phyloP scores from a whole-genome alignment of 2,329 filamentous ascomycete genomes.

The Fusarium sp. region DNA sequence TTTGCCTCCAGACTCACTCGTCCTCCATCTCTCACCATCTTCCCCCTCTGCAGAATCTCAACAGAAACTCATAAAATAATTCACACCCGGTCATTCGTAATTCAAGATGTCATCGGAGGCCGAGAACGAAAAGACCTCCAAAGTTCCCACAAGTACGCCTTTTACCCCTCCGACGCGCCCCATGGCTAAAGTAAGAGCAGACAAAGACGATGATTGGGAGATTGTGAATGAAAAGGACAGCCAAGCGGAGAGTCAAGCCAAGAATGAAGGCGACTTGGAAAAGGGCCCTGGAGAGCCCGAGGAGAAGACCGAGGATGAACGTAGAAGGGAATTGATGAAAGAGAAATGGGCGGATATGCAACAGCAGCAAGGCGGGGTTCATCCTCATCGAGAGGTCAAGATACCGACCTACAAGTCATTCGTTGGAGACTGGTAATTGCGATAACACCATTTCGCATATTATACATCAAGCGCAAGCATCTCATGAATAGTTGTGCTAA shows the following conservation, averaged over 20 bases:
- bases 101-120: background rate
- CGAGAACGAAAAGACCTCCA: background rate
- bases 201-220: conserved; percentile 20
- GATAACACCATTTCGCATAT: fast-evolving
- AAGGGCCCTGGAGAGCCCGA: fast-evolving
- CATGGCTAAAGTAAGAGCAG: background rate
- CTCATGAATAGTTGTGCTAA: too few species aligned
- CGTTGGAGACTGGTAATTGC: background rate
- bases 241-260: too few species aligned
- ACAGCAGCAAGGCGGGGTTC: background rate
- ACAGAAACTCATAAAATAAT: fast-evolving
- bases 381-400: background rate
- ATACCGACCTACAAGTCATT: conserved; percentile 6
- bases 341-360: background rate
- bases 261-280: fast-evolving
- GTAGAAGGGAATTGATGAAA: background rate
- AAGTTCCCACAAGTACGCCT: background rate
- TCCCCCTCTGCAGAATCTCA: too few species aligned
- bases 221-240: conserved; percentile 1
- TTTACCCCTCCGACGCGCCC: background rate
- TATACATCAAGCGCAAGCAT: background rate
- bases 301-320: background rate
- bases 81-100: background rate
- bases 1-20: background rate
- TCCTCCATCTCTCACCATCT: background rate